Evolutionary conservation across 129 eudicot species (phyloP).

Genomic region (Helianthus tuberosus): DNA sequence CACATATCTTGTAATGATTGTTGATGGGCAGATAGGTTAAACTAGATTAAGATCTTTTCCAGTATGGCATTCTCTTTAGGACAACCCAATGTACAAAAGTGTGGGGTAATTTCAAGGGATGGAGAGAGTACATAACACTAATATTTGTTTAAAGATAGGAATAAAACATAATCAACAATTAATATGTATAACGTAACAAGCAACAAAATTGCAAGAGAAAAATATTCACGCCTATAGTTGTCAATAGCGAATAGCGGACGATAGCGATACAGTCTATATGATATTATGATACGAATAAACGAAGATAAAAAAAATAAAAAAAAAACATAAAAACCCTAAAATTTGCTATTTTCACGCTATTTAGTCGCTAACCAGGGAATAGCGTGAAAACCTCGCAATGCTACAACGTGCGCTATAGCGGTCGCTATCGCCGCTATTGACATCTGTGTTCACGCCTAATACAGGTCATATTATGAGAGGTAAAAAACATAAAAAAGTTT

Average conservation of each 20-base stretch:
- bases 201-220: background rate
- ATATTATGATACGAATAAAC: no score
- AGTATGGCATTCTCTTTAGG: background rate
- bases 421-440: no score
- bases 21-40: background rate
- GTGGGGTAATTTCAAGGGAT: background rate
- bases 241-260: no score
- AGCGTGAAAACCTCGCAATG: no score
- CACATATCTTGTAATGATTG: background rate
- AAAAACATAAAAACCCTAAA: no score
- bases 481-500: background rate
- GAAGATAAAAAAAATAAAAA: no score
- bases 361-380: no score
- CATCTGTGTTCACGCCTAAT: background rate
- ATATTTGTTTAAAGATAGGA: conserved; percentile 1
- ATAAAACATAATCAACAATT: background rate
- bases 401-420: no score
- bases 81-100: conserved; percentile 10
- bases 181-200: background rate
- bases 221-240: background rate
- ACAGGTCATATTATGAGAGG: background rate
- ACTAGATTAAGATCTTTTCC: background rate
- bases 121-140: background rate
- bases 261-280: no score
- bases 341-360: no score